Conservation (phyloP, 2,329 filamentous ascomycete genomes). For the Emergomyces orientalis region DNA sequence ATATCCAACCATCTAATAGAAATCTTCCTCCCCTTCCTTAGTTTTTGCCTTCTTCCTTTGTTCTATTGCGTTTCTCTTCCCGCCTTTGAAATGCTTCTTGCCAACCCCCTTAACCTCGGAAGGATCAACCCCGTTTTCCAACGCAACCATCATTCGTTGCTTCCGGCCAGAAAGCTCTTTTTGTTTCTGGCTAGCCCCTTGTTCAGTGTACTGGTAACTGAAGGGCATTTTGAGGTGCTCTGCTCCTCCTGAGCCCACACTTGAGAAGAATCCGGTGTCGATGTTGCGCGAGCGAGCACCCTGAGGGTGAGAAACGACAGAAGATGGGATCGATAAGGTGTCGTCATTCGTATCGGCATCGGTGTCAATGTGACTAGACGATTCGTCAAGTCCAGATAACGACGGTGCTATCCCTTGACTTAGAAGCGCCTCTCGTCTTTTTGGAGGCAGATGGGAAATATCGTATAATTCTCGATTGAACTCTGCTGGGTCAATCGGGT, state of each 20-base stretch:
- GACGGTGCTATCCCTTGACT: slow-evolving; percentile 9
- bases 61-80: slow-evolving; percentile 27
- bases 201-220: slow-evolving; percentile 78
- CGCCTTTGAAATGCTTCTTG: slow-evolving; percentile 68
- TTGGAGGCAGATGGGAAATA: slow-evolving; percentile 67
- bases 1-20: slow-evolving; percentile 9
- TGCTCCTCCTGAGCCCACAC: slow-evolving; percentile 47
- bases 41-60: slow-evolving; percentile 22
- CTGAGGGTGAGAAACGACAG: slow-evolving; percentile 29
- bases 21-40: slow-evolving; percentile 14
- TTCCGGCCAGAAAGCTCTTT: slow-evolving; percentile 78
- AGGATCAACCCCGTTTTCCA: slow-evolving; percentile 77
- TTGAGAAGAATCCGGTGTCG: slow-evolving; percentile 82
- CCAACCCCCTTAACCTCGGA: slow-evolving; percentile 59
- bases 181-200: slow-evolving; percentile 57
- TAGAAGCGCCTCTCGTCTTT: slow-evolving; percentile 53
- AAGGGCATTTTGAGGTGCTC: slow-evolving; percentile 72
- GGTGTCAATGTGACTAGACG: slow-evolving; percentile 26
- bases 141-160: slow-evolving; percentile 62
- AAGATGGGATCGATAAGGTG: slow-evolving; percentile 15
- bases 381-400: slow-evolving; percentile 7
- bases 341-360: slow-evolving; percentile 29
- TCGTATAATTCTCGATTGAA: slow-evolving; percentile 93
- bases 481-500: slow-evolving; percentile 54
- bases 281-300: slow-evolving; percentile 67